Percentiles rank a stretch among this genome's conserved stretches.
Conservation (phyloP, 1,284 basidiomycete species). For the Ceratobasidium sp. region DNA sequence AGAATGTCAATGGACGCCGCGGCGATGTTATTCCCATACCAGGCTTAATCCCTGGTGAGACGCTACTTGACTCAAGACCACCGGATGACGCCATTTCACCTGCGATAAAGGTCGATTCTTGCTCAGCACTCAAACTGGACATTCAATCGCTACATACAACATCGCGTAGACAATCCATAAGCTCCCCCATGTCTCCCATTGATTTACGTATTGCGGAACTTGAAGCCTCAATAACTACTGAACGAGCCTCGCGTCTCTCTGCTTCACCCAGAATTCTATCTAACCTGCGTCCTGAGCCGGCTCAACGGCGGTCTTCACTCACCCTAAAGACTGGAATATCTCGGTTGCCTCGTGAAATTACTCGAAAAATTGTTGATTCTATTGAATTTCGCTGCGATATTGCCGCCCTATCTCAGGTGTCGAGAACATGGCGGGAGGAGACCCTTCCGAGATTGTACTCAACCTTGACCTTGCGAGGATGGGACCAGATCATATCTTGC, state of each 20-base stretch:
- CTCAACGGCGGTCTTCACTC: neutral
- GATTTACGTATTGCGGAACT: conserved; percentile 33
- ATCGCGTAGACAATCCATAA: neutral
- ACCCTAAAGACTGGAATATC: conserved; percentile 7
- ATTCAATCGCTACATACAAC: neutral
- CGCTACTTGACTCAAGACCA: neutral
- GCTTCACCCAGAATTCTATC: conserved; percentile 27
- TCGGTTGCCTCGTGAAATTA: conserved; percentile 23
- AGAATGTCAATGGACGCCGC: neutral
- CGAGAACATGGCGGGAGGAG: conserved; percentile 25
- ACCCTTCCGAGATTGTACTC: conserved; percentile 24
- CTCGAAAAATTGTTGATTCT: conserved; percentile 13
- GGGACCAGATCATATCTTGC: conserved; percentile 35
- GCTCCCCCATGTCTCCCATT: conserved; percentile 16
- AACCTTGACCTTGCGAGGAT: conserved; percentile 22
- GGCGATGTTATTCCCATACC: conserved; percentile 33
- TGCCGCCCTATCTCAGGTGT: conserved; percentile 25
- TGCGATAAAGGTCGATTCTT: neutral
- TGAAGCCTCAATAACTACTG: conserved; percentile 15
- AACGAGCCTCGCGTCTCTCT: conserved; percentile 29
- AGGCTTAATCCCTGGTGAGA: neutral
- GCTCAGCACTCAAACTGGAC: conserved; percentile 6
- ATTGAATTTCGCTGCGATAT: conserved; percentile 21
- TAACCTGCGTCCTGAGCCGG: conserved; percentile 22
- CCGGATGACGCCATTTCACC: neutral